Evolutionary conservation across 305 asterid species (phyloP), one percentile per base, ranked within the genome.

Genomic region (Fraxinus greggii): DNA sequence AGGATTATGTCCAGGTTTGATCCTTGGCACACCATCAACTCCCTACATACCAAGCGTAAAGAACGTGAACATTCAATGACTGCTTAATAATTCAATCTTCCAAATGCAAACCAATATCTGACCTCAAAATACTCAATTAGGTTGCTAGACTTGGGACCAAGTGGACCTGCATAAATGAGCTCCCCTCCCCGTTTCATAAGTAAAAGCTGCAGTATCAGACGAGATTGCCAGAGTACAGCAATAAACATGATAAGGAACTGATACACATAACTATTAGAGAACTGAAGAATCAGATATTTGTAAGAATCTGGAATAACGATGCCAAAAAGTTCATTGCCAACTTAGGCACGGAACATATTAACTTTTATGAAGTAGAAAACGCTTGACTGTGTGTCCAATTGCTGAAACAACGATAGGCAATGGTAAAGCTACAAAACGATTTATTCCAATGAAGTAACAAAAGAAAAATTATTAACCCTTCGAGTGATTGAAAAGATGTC

Each of bases 151-250:
- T 93, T 94, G 48, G 97, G 86, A 83, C 99, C 99, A 61, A 95
- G 94, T 48, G 94, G 93, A 83, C 99, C 99, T 75, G 97, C 98
- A 85, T 95, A 95, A 85, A 94, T 95, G 89, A 95, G 91, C 88
- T 93, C 94, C 42, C 99, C 99, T 80, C 99, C 98, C 40, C 97
- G 90, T 87, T 95, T 95, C 99, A 95, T 92, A 65, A 95, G 90
- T 80, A 94, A 87, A 84, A 95, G 98, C 99, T 95, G 92, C 86
- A 85, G 84, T 83, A 82, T 23, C 72, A 76, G 79, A 86, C 63
- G 74, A 85, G 84, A 82, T 75, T 51, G 72, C 77, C 28, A 63
- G n/a, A 81, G 74, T 82, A 74, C 70, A 81, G 87, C 29, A 85
- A 79, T 67, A 77, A 81, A 45, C 69, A 72, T 26, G 76, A 59